Evolutionary conservation across 495 filamentous ascomycete genomes (phyloP).

Genomic region (Daldinia bambusicola): DNA sequence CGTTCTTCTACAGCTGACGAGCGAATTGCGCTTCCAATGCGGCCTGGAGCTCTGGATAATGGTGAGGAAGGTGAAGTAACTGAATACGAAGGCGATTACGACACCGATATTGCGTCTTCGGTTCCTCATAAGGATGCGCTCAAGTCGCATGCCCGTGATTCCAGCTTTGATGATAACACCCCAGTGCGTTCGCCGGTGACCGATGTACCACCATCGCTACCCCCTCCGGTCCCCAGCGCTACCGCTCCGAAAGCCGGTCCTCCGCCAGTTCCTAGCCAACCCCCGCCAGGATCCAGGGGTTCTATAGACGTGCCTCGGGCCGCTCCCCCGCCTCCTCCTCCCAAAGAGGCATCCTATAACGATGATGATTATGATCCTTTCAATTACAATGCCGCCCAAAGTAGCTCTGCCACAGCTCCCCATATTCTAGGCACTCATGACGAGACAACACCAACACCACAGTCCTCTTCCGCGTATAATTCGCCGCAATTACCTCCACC

Average conservation of each 20-base stretch:
- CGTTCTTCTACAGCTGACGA: conserved; percentile 71
- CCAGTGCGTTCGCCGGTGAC: conserved; percentile 60
- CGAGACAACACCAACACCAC: conserved; percentile 31
- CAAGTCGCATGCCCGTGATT: conserved; percentile 80
- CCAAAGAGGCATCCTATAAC: conserved; percentile 61
- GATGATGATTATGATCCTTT: conserved; percentile 82
- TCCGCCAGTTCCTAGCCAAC: conserved; percentile 68
- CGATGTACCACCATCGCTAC: conserved; percentile 55
- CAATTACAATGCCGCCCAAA: conserved; percentile 63
- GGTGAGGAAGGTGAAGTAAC: conserved; percentile 83
- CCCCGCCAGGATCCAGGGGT: conserved; percentile 59
- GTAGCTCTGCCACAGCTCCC: conserved; percentile 39
- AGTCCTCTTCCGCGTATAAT: conserved; percentile 64
- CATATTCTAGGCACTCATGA: conserved; percentile 23
- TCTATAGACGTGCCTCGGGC: conserved; percentile 78
- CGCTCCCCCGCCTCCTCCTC: conserved; percentile 73
- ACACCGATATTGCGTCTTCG: conserved; percentile 94
- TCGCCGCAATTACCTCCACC: conserved; percentile 62
- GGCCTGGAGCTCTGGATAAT: conserved; percentile 63
- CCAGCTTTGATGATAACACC: conserved; percentile 69
- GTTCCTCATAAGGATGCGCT: conserved; percentile 91
- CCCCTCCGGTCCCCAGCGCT: conserved; percentile 57
- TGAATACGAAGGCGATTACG: conserved; percentile 98
- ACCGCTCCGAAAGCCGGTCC: conserved; percentile 57
- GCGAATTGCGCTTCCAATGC: conserved; percentile 51